phyloP scores from a whole-genome alignment of 2,329 filamentous ascomycete genomes.

The Myriosclerotinia curreyana region DNA sequence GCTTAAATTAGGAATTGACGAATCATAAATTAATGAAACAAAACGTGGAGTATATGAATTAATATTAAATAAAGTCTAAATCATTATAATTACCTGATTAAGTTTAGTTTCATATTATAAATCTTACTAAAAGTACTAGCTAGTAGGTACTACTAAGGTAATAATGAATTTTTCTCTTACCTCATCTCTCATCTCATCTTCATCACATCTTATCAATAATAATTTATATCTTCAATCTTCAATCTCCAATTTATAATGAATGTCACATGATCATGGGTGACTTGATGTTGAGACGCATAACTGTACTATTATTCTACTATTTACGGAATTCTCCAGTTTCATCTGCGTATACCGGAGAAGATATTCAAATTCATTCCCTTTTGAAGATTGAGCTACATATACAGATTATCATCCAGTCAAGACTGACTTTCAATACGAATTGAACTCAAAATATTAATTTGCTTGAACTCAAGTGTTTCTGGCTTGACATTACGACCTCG shows the following conservation, averaged over 20 bases:
- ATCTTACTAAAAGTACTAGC: too few relatives aligned
- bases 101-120: too few relatives aligned
- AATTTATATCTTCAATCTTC: too few relatives aligned
- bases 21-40: constrained; percentile 1
- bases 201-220: too few relatives aligned
- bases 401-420: not conserved
- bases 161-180: too few relatives aligned
- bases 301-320: not conserved
- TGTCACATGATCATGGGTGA: too few relatives aligned
- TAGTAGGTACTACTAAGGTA: too few relatives aligned
- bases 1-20: constrained; percentile 2
- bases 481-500: not conserved
- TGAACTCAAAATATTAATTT: not conserved
- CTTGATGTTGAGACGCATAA: too few relatives aligned
- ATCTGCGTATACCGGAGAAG: not conserved
- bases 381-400: not conserved
- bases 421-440: not conserved
- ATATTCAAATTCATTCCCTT: not conserved
- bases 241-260: too few relatives aligned
- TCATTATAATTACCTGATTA: too few relatives aligned
- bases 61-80: too few relatives aligned
- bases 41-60: too few relatives aligned
- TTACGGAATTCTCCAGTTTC: not conserved
- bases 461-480: not conserved
- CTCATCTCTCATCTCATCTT: not conserved